phyloP scores from a whole-genome alignment of 768 basidiomycete species.

The Flagelloscypha sp. region DNA sequence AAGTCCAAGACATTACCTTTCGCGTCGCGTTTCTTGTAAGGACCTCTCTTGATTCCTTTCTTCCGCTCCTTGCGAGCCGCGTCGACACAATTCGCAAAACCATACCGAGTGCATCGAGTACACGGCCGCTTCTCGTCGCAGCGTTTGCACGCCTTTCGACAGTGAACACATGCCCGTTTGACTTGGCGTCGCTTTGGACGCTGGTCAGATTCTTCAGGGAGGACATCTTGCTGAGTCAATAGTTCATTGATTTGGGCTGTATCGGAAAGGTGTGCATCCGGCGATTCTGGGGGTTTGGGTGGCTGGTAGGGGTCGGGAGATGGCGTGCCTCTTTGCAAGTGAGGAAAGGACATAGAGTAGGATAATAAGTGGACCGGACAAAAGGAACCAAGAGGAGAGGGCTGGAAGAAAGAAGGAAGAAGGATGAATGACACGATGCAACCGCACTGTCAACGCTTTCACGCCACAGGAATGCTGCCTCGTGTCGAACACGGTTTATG shows the following conservation, averaged over 20 bases:
- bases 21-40: slow-evolving; percentile 94
- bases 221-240: slow-evolving; percentile 39
- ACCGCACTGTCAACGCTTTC: no score
- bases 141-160: slow-evolving; percentile 88
- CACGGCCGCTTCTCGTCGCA: slow-evolving; percentile 90
- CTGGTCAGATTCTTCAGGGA: no score
- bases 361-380: slow-evolving; percentile 9
- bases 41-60: slow-evolving; percentile 78
- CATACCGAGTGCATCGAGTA: slow-evolving; percentile 88
- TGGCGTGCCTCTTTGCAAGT: slow-evolving; percentile 24
- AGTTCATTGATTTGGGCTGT: slow-evolving; percentile 25
- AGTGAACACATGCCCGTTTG: slow-evolving; percentile 88
- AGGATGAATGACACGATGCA: slow-evolving; percentile 15
- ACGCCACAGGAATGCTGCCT: no score
- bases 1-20: slow-evolving; percentile 42
- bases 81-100: slow-evolving; percentile 79
- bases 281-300: slow-evolving; percentile 26
- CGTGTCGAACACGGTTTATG: no score
- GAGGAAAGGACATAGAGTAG: slow-evolving; percentile 23
- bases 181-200: slow-evolving; percentile 79
- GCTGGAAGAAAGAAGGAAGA: slow-evolving; percentile 9
- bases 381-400: slow-evolving; percentile 1
- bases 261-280: slow-evolving; percentile 49
- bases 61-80: slow-evolving; percentile 90
- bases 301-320: slow-evolving; percentile 25